Base-by-base conservation (phyloP, 192 early-diverging fungal species). In the Podila clonocystis region DNA sequence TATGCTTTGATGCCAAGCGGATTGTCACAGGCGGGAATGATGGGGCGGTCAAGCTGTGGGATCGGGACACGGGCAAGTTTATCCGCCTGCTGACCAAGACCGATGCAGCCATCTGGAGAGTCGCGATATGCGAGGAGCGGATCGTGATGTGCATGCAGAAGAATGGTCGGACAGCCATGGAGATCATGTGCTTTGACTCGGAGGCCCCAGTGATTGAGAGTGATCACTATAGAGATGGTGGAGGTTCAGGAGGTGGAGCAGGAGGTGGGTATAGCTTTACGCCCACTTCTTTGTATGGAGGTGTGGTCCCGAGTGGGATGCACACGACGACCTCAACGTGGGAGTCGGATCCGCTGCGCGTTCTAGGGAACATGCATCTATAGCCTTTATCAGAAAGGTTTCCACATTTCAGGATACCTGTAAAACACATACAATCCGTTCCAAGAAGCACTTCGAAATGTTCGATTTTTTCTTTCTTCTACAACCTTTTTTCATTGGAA, bases 11-110 rank as follows among this genome's bases (percentile, higher is more conserved):
- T 72, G 87, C 90, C 58, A 88, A 92, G 34, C 93, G 97, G 30
- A 94, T 98, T 58, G 92, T 98, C n/a, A 94, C 93, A 4, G 98
- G 97, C 28, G 88, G 88, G 0, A 94, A 94, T 28, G 98, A 98
- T 72, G 94, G 93, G 0, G 94, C 94, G 0, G 90, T 99, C 63
- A 99, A 98, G 72, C 79, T 98, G 31, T 99, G 98, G 98, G 97
- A 99, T 74, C 87, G 96, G 1, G 79, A 87, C 28, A 93, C 94
- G 17, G 97, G 97, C 5, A 84, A 89, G 24, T 93, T 95, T 74
- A 92, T 97, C 20, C 84, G 97, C 19, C 89, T 94, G 70, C 82
- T 98, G 30, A 88, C 97, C 28, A 82, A 86, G 15, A 88, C 92
- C 4, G 89, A 97, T n/a, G 87, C 90, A 7, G 93, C 95, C 0